Base-by-base conservation (phyloP, 1,284 basidiomycete species). In the Trametes polyzona region DNA sequence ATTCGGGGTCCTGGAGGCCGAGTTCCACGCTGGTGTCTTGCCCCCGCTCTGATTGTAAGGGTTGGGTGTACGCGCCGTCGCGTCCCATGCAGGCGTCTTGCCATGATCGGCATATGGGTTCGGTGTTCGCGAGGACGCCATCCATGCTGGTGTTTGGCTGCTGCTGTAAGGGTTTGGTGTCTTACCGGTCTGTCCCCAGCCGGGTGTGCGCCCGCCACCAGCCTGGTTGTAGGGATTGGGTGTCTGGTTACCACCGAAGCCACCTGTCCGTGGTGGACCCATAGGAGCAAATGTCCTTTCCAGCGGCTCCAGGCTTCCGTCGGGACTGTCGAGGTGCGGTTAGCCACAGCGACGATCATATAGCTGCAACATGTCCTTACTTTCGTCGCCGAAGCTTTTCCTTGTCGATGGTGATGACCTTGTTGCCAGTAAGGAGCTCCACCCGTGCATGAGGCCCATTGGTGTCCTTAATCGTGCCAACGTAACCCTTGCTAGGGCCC, bases 381-480 rank as follows among this genome's bases (percentile, higher is more conserved):
- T 87, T 76, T 77, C 90, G 85, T 60, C 90, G 83, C 63, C 86
- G 84, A 27, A 98, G 75, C 70, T 90, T 92, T 30, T 84, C 83
- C 67, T 95, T 90, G 46, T 90, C 88, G 58, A 98, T 87, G 9
- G 90, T 90, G 61, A 98, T 87, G 23, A 95, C 82, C 75, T 95
- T 96, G 74, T 95, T 95, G 50, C 90, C 89, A 1, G 95, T 93
- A 61, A 92, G 85, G 21, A 99, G 78, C 74, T 99, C 97, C 12
- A 99, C 95, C 49, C 97, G 85, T 1, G 92, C 93, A 61, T 89
- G 80, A 43, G 83, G 81, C 12, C 95, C 96, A 55, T 95, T 96
- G 12, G 95, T 93, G 69, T 98, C 97, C 74, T 96, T 98, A 80
- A 99, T 92, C 11, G 89, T 87, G 7, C 97, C 97, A 47, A 90